Percentiles rank a stretch among this genome's conserved stretches.
These are phyloP conservation scores for Dentipellis fragilis DNA, from an alignment of 768 basidiomycete species.

Conservation along the genomic window DNA sequence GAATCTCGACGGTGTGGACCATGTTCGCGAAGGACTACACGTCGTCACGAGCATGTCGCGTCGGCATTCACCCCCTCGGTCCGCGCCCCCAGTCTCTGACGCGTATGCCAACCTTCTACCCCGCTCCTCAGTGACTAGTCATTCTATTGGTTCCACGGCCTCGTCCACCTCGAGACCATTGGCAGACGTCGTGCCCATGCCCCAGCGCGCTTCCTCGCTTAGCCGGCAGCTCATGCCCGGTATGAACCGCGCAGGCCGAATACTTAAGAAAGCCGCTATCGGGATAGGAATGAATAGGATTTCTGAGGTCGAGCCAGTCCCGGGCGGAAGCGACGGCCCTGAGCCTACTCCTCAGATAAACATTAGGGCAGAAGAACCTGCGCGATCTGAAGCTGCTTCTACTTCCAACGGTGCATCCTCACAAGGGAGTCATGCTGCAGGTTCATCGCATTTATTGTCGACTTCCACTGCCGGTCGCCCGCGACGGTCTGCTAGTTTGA, in stretches of 20 bases:
- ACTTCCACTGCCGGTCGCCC: slow-evolving; percentile 42
- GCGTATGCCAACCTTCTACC: background rate
- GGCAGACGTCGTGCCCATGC: slow-evolving; percentile 12
- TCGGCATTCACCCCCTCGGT: slow-evolving; percentile 11
- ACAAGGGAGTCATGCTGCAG: too few species aligned
- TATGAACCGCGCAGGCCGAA: slow-evolving; percentile 14
- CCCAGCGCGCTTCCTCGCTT: slow-evolving; percentile 5
- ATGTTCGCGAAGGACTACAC: background rate
- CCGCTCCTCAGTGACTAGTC: slow-evolving; percentile 3
- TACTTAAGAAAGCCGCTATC: slow-evolving; percentile 11
- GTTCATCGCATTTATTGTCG: slow-evolving; percentile 13
- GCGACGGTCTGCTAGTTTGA: slow-evolving; percentile 69
- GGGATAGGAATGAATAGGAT: slow-evolving; percentile 37
- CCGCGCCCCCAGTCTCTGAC: slow-evolving; percentile 2
- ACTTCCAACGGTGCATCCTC: background rate
- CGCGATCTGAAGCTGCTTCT: background rate
- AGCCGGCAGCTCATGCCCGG: slow-evolving; percentile 10
- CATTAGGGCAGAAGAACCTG: slow-evolving; percentile 21
- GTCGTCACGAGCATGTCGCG: slow-evolving; percentile 1
- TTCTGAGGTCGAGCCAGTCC: slow-evolving; percentile 32
- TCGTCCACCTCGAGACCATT: slow-evolving; percentile 9
- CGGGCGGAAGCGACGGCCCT: slow-evolving; percentile 26
- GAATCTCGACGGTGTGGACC: slow-evolving; percentile 5
- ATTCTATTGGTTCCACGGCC: background rate
- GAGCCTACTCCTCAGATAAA: slow-evolving; percentile 30